Percentiles rank a stretch among this genome's conserved stretches.
Evolutionary conservation across 2,329 filamentous ascomycete species (phyloP).

Genomic region (Aspergillus quadricinctus): DNA sequence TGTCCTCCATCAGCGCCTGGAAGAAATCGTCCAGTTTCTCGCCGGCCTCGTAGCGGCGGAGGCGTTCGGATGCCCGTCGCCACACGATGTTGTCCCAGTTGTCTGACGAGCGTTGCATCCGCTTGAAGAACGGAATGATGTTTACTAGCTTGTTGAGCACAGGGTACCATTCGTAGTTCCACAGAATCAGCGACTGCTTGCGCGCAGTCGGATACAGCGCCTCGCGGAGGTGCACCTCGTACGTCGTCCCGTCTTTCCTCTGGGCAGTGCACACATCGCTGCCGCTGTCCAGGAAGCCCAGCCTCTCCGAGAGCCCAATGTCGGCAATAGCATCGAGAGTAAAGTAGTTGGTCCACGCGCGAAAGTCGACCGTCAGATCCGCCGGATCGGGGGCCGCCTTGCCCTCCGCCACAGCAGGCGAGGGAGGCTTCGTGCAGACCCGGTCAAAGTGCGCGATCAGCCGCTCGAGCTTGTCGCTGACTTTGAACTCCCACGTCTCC

Average conservation of each 20-base stretch:
- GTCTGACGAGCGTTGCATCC: conserved; percentile 44
- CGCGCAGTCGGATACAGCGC: conserved; percentile 49
- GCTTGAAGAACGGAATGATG: conserved; percentile 39
- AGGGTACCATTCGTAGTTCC: conserved; percentile 44
- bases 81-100: conserved; percentile 41
- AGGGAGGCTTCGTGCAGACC: conserved; percentile 21
- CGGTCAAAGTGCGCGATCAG: conserved; percentile 47
- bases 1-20: conserved; percentile 51
- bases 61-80: conserved; percentile 37
- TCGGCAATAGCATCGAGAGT: conserved; percentile 55
- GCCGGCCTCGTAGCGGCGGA: conserved; percentile 38
- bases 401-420: conserved; percentile 20
- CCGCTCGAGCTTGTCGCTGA: conserved; percentile 48
- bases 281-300: conserved; percentile 50
- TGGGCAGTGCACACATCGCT: conserved; percentile 44
- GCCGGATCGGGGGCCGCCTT: conserved; percentile 14
- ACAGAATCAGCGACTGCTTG: conserved; percentile 47
- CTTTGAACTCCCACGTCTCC: conserved; percentile 53
- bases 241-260: conserved; percentile 44
- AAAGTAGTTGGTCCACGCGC: conserved; percentile 53
- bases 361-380: conserved; percentile 45
- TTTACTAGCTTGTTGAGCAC: conserved; percentile 46
- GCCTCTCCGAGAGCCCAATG: conserved; percentile 50
- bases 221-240: conserved; percentile 47
- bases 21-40: conserved; percentile 60